Base-by-base conservation (phyloP, 257 asterid genomes). In the Forsythia suspensa region DNA sequence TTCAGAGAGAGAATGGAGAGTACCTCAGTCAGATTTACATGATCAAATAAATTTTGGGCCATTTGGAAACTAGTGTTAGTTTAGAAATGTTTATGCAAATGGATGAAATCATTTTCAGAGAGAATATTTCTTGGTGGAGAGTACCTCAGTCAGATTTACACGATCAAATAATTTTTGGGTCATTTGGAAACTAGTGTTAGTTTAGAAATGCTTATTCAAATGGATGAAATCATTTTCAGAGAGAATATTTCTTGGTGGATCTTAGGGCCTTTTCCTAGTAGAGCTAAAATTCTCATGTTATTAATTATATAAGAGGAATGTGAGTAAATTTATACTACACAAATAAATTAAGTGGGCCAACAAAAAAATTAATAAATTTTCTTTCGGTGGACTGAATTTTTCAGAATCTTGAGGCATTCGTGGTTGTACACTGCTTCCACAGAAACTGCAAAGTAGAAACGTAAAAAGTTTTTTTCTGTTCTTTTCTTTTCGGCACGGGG, bases 51-150 rank as follows among this genome's bases (percentile, higher is more conserved):
- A n/a, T 46, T 29, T 40, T 18, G 24, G 51, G 5, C 1, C 16
- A 11, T 44, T 44, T 44, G 52, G 9, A 12, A 15, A 44, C 52
- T 44, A 44, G 52, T 8, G 18, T 44, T 44, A 11, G 52, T 63
- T 15, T 70, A 12, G 41, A 57, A 21, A 24, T 70, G 24, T 69
- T 55, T 37, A 65, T 68, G 42, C 63, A 51, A 63, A 72, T 11
- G 13, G 65, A 39, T 44, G 74, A 65, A 44, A 36, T 24, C 75
- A 67, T 73, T 67, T 73, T 48, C 75, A 51, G 38, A 74, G 75
- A 38, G 75, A 42, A 29, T 29, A 29, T 29, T 29, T 29, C 34
- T 29, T 29, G 34, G 0, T 29, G 34, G 34, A 29, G 4, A 38
- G 20, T 52, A 10, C 69, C 51, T 55, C 24, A 1, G 68, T 38